Conservation (phyloP, 2,329 filamentous ascomycete species). For the Lasiodiplodia citricola region DNA sequence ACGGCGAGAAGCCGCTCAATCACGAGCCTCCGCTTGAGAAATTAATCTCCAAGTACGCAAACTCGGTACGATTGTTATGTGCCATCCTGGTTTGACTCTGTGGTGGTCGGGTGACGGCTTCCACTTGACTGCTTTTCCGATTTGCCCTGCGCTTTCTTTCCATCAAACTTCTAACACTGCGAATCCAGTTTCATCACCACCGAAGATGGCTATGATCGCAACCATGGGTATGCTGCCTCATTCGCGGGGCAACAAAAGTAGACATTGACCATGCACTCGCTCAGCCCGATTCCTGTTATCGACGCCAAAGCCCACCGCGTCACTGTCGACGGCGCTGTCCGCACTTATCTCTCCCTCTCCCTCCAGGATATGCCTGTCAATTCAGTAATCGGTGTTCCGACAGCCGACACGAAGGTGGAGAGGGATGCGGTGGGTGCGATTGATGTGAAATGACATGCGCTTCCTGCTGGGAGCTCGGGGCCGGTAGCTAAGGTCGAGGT, state of each 20-base stretch:
- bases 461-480: conserved; percentile 59
- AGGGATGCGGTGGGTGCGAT: conserved; percentile 49
- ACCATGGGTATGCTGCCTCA: conserved; percentile 51
- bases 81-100: too few relatives aligned
- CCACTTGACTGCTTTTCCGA: background rate
- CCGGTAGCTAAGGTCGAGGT: conserved; percentile 61
- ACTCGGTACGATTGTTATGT: background rate
- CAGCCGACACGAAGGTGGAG: conserved; percentile 49
- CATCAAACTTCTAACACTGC: background rate
- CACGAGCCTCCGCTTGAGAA: conserved; percentile 53
- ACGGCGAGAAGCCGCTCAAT: conserved; percentile 54
- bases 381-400: conserved; percentile 58
- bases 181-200: conserved; percentile 55
- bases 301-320: conserved; percentile 49
- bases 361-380: conserved; percentile 61
- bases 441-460: conserved; percentile 60
- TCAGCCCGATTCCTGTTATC: conserved; percentile 55
- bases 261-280: background rate
- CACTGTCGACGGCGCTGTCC: conserved; percentile 57
- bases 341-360: conserved; percentile 51
- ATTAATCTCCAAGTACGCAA: conserved; percentile 49
- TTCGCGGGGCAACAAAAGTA: background rate
- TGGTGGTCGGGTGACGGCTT: too few relatives aligned
- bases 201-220: conserved; percentile 60
- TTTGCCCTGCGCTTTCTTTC: background rate